Percentiles rank a stretch among this genome's conserved stretches.
Evolutionary conservation across 164 flowering plant genomes (phyloP).

Genomic region (Tetracentron sinense): DNA sequence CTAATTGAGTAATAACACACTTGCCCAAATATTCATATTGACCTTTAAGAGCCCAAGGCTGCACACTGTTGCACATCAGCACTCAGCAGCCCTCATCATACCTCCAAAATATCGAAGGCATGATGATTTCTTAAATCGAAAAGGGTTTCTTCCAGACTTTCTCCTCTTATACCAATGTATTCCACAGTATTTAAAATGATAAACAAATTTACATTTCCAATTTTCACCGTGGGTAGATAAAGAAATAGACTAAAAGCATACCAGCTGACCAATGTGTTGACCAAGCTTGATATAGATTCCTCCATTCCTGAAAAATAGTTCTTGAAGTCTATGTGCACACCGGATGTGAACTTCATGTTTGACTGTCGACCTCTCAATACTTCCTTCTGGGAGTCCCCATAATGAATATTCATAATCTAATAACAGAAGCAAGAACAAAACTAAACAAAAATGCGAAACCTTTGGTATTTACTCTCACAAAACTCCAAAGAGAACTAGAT

Average conservation of each 20-base stretch:
- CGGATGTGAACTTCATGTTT: constrained; percentile 86
- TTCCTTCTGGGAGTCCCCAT: constrained; percentile 79
- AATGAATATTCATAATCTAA: constrained; percentile 88
- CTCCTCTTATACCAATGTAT: neutral
- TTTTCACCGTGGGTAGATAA: neutral
- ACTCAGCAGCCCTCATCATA: neutral
- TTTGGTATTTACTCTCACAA: neutral
- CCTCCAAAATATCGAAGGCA: neutral
- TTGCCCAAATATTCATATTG: too few species aligned
- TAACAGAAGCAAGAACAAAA: neutral
- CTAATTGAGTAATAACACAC: neutral
- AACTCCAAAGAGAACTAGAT: neutral
- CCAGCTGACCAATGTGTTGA: constrained; percentile 92
- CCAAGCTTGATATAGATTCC: constrained; percentile 98
- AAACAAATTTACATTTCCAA: too few species aligned
- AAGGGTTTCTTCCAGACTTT: neutral
- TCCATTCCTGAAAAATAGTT: constrained; percentile 88
- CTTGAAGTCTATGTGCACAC: constrained; percentile 72
- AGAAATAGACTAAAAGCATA: constrained; percentile 28
- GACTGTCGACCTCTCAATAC: constrained; percentile 51
- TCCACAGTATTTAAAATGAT: neutral
- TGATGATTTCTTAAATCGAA: too few species aligned
- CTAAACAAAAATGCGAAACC: constrained; percentile 4
- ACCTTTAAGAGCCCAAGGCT: too few species aligned
- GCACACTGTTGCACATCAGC: too few species aligned